Conservation (phyloP, 331 rosid species). For the Malus hybrid region DNA sequence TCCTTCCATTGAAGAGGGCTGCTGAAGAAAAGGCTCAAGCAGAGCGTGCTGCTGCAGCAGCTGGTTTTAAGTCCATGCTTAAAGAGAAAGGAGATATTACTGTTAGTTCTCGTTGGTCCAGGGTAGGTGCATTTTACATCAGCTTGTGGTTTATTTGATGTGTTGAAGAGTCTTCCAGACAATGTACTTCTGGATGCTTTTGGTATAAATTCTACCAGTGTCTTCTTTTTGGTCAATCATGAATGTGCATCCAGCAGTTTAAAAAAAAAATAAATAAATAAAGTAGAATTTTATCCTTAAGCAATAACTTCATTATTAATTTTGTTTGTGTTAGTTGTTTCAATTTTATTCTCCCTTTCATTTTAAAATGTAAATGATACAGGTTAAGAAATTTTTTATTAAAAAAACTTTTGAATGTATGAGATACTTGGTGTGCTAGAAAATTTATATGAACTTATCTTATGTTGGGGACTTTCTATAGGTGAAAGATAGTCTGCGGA, state of each 20-base stretch:
- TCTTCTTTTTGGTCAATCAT: neutral
- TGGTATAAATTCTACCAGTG: neutral
- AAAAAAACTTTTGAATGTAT: neutral
- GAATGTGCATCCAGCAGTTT: neutral
- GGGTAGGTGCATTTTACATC: constrained; percentile 49
- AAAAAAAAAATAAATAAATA: too few species aligned
- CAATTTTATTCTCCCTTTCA: neutral
- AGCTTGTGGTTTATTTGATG: neutral
- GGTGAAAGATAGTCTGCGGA: constrained; percentile 83
- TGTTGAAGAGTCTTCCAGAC: neutral
- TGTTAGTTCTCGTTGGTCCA: constrained; percentile 88
- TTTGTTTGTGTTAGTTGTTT: neutral
- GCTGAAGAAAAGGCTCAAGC: constrained; percentile 87
- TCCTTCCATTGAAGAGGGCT: constrained; percentile 80
- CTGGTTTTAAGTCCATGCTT: constrained; percentile 79
- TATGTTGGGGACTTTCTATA: constrained; percentile 25
- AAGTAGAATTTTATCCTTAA: neutral
- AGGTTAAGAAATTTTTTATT: neutral
- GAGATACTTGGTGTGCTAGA: neutral
- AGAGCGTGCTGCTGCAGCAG: constrained; percentile 48
- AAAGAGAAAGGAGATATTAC: constrained; percentile 68
- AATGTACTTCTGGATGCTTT: neutral
- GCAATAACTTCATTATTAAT: neutral
- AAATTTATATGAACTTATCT: neutral
- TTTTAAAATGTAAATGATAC: neutral